Percentiles rank a stretch among this genome's conserved stretches.
phyloP scores from a whole-genome alignment of 495 filamentous ascomycete species.

The Penicillium samsonianum region DNA sequence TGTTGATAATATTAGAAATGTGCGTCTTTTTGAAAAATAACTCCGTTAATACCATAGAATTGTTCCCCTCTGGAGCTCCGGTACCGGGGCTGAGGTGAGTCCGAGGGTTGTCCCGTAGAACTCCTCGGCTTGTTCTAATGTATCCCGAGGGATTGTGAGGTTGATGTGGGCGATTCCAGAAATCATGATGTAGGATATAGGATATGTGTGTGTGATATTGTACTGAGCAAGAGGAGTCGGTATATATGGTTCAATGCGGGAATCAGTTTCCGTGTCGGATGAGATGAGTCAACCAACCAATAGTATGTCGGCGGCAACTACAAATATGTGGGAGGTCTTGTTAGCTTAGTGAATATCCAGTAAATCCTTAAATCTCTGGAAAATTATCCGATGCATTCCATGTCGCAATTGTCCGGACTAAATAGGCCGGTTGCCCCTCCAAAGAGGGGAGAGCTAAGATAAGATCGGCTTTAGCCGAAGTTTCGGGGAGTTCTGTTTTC shows the following conservation, averaged over 20 bases:
- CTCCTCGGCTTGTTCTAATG: constrained; percentile 50
- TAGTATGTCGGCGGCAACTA: background rate
- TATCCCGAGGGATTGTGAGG: constrained; percentile 55
- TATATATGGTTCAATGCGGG: constrained; percentile 11
- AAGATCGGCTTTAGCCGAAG: background rate
- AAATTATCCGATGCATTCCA: background rate
- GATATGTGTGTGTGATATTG: background rate
- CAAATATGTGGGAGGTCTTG: background rate
- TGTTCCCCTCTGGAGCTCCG: constrained; percentile 47
- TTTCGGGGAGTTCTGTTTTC: background rate
- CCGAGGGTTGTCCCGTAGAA: constrained; percentile 61
- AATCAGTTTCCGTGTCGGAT: constrained; percentile 12
- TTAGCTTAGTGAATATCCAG: background rate
- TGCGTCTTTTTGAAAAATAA: background rate
- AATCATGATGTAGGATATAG: constrained; percentile 47
- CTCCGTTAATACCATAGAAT: constrained; percentile 49
- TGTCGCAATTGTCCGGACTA: background rate
- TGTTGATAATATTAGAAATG: constrained; percentile 13
- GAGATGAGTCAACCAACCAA: background rate
- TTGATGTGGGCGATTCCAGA: constrained; percentile 62
- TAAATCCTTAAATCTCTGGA: background rate
- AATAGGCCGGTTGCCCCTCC: background rate
- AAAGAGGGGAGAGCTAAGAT: background rate
- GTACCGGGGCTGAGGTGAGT: constrained; percentile 51
- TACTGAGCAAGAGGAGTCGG: background rate